Evolutionary conservation across 2,329 filamentous ascomycete species (phyloP), one percentile per base, ranked within the genome.

Genomic region (Onygenales sp.): DNA sequence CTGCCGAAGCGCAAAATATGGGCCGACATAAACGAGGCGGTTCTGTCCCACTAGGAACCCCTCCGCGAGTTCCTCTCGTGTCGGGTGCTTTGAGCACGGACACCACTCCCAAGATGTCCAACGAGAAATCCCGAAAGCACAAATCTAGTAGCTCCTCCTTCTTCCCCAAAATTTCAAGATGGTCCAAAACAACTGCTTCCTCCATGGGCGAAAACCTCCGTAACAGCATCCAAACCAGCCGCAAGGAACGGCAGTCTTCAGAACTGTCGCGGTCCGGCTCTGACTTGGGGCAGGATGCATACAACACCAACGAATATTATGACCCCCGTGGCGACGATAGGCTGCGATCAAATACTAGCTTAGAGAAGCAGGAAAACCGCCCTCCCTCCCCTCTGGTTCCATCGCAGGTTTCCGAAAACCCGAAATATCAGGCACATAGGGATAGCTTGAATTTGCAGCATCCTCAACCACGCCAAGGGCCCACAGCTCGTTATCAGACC

Each of bases 121-220:
- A 81, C 1, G 85, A 88, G 5, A 89, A 87, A 70, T 80, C 82
- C 57, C 88, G 87, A 68, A 96, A 95, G 73, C 87, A 94, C 73
- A 95, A 95, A 68, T 92, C 88, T 1, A 86, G 81, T 65, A 83
- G 84, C 54, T 93, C 89, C 0, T 88, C 87, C 0, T 77, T 84
- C 76, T 87, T 95, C 57, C 90, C 91, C 27, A 96, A 95, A 74
- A 91, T 95, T 57, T 97, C 93, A 5, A 83, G 93, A 43, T 98
- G 93, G 93, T 97, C 92, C 0, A 93, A 94, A 72, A 97, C 92
- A 2, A 98, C 93, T 0, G 82, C 91, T 3, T 95, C 90, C 0
- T 95, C 89, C 56, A 83, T 90, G 43, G 85, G 88, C 44, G 86
- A 86, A 61, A 86, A 85, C 42, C 86, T 91, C 67, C 82, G 86